Base-by-base conservation (phyloP, 2,329 filamentous ascomycete genomes). In the Aspergillus sp. region DNA sequence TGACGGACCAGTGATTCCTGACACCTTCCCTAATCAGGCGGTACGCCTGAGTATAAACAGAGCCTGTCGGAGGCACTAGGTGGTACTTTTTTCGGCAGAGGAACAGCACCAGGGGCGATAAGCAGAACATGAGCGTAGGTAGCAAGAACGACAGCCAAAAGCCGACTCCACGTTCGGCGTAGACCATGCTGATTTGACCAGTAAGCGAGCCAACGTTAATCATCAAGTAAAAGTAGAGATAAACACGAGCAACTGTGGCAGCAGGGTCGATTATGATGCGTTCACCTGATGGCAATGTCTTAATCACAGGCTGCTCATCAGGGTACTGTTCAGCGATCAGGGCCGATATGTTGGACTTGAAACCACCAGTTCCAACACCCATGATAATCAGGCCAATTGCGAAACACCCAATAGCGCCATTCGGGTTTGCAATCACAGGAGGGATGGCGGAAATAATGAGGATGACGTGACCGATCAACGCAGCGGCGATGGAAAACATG, bases 281-380 rank as follows among this genome's bases (percentile, higher is more conserved):
- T 75, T 89, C 83, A 47, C 88, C 88, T 1, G 78, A 80, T 55
- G 78, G 77, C 3, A 66, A 33, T 2, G 79, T 82, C 66, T 84
- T 78, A 53, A 90, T 80, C 52, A 79, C 81, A 66, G 85, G 81
- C 62, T 80, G 82, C 8, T 77, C 81, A 61, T 85, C 83, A 39
- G 79, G 80, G 72, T 88, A 86, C 73, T 90, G 88, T 67, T 90
- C 88, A 27, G 87, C 87, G 49, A 90, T 83, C 35, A 90, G 78
- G 0, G 88, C 87, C 0, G 86, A 86, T 46, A 93, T 89, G 70
- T 92, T 93, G 62, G 87, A 85, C 79, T 92, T 93, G 83, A 93
- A 91, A 66, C 90, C 88, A 58, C 90, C 90, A 1, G 88, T 90
- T 44, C 90, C 90, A 37, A 90, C 75, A 17, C 88, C 88, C 66